Evolutionary conservation across 805 yeast species (phyloP).

Genomic region (Wickerhamiella vanderwaltii): DNA sequence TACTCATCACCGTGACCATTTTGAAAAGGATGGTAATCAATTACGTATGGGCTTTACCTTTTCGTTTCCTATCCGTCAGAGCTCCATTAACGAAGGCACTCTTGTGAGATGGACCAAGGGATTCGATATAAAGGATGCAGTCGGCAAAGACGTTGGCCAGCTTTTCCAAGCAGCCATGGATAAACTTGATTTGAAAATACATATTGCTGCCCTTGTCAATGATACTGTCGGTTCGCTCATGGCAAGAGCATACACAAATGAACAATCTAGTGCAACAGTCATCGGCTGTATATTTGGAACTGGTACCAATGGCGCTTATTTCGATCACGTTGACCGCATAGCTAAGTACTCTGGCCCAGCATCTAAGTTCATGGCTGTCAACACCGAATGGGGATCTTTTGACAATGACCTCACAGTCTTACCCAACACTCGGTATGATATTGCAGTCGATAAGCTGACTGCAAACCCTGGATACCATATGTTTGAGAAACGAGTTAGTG

Average conservation of each 20-base stretch:
- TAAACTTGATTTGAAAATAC: constrained; percentile 39
- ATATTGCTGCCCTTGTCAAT: constrained; percentile 79
- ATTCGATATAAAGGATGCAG: constrained; percentile 71
- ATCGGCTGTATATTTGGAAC: constrained; percentile 93
- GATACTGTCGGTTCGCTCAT: constrained; percentile 92
- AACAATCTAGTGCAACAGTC: constrained; percentile 57
- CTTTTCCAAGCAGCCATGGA: constrained; percentile 62
- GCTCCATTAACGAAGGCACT: constrained; percentile 64
- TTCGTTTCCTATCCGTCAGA: constrained; percentile 84
- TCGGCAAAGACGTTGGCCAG: constrained; percentile 70
- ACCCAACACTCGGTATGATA: constrained; percentile 72
- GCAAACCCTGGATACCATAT: constrained; percentile 79
- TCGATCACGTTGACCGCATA: constrained; percentile 62
- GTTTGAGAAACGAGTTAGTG: constrained; percentile 85
- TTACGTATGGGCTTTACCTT: constrained; percentile 87
- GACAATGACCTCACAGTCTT: constrained; percentile 67
- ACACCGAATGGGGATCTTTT: constrained; percentile 97
- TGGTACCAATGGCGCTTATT: constrained; percentile 94
- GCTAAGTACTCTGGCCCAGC: constrained; percentile 46
- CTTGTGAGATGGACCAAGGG: constrained; percentile 96
- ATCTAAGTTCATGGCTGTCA: constrained; percentile 58
- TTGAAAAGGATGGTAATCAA: constrained; percentile 23
- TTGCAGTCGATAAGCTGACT: constrained; percentile 54
- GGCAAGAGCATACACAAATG: constrained; percentile 72
- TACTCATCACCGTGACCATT: constrained; percentile 47